Conservation (phyloP, 176 grass and related monocot genomes). For the Triticum urartu region DNA sequence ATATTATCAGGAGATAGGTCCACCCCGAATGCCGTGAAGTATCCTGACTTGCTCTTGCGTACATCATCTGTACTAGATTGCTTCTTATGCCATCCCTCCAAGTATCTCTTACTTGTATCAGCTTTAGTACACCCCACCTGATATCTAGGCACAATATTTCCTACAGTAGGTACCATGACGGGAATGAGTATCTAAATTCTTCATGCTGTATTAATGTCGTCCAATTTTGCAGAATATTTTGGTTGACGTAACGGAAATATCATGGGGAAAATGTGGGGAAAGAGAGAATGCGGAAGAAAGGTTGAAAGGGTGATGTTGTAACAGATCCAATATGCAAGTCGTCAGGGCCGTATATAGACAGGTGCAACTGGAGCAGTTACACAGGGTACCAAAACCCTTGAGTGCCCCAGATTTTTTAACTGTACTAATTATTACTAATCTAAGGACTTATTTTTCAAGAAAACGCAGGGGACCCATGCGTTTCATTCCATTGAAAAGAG, state of each 20-base stretch:
- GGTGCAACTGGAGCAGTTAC: background rate
- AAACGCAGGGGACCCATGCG: too few relatives aligned
- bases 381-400: background rate
- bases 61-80: slow-evolving; percentile 41
- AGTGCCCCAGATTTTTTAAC: background rate
- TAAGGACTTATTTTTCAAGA: background rate
- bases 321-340: background rate
- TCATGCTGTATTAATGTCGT: background rate
- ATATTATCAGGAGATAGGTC: slow-evolving; percentile 89
- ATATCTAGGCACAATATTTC: slow-evolving; percentile 43
- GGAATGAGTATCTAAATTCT: slow-evolving; percentile 1
- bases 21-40: slow-evolving; percentile 77
- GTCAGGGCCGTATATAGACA: background rate
- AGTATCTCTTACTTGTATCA: slow-evolving; percentile 31
- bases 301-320: background rate
- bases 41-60: slow-evolving; percentile 48
- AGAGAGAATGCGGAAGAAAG: slow-evolving; percentile 16
- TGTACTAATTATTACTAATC: background rate
- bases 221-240: background rate
- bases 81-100: slow-evolving; percentile 26
- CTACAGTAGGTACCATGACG: slow-evolving; percentile 32
- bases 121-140: slow-evolving; percentile 31
- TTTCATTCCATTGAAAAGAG: too few relatives aligned
- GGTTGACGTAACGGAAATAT: background rate
- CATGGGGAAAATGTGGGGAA: background rate